These are phyloP conservation scores for Wallacemonas sp. DNA, from an alignment of 208 protist species.

Conservation along the genomic window DNA sequence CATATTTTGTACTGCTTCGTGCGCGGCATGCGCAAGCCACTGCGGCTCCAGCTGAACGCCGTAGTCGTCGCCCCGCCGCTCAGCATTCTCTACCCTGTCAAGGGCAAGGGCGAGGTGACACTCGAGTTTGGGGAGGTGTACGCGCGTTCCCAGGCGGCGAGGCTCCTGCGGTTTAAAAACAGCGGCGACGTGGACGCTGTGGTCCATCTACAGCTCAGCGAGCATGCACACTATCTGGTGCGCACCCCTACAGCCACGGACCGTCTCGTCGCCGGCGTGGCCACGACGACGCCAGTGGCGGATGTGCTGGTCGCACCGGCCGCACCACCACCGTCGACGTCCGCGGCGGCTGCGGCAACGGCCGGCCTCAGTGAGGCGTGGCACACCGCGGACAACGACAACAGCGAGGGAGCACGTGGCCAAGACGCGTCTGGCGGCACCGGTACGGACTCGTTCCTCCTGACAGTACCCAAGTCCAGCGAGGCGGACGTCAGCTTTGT, in stretches of 20 bases:
- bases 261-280: neutral
- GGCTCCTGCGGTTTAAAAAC: constrained; percentile 74
- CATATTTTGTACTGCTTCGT: constrained; percentile 59
- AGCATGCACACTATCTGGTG: constrained; percentile 31
- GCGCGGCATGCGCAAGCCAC: constrained; percentile 71
- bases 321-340: neutral
- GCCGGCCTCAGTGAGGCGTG: neutral
- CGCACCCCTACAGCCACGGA: neutral
- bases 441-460: constrained; percentile 14
- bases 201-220: constrained; percentile 71
- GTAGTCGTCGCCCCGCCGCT: constrained; percentile 68
- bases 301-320: no score
- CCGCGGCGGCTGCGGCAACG: neutral
- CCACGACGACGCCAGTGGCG: constrained; percentile 14
- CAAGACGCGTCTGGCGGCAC: no score
- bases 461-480: constrained; percentile 25
- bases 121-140: constrained; percentile 89
- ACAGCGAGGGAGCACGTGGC: neutral
- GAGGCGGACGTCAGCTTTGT: constrained; percentile 31
- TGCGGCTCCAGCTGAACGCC: constrained; percentile 67
- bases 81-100: constrained; percentile 38
- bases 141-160: constrained; percentile 53
- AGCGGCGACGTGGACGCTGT: constrained; percentile 76
- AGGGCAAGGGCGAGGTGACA: constrained; percentile 59
- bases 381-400: neutral